Base-by-base conservation (phyloP, 257 asterid genomes). In the Lycium ferocissimum region DNA sequence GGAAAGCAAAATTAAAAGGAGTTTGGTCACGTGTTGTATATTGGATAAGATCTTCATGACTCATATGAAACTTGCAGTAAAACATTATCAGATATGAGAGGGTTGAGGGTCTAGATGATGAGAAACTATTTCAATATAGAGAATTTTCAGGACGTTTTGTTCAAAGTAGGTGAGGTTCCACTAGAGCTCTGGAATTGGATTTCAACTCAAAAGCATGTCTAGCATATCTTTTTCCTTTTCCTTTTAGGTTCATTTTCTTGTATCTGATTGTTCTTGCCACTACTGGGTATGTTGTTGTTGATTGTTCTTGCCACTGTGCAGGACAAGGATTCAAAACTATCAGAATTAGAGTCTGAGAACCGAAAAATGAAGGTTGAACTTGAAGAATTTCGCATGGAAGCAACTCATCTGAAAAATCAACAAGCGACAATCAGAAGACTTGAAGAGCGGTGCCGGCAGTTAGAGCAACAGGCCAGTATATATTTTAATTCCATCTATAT, bases 301-400 rank as follows among this genome's bases (percentile, higher is more conserved):
- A 26, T 83, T 43, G 37, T 53, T 70, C 80, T 54, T 54, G 51
- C 78, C 83, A 15, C 58, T 84, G 59, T 84, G 85, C 92, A 97
- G 99, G 99, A 97, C 78, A 97, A 97, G 87, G 98, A 97, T 89
- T 89, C 92, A 73, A 97, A 90, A 86, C 84, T 95, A 85, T 92
- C 95, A 81, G 99, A 97, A 86, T 85, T 97, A 85, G 99, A 97
- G 90, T 94, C 96, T 84, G 99, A 92, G 89, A 95, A 94, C 90
- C 93, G 98, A 87, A 97, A 95, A 89, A 97, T 97, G 98, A 97
- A 94, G 92, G 95, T 94, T 89, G 99, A 97, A 89, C 99, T 97
- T 84, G 99, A 97, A 89, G 98, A 97, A 86, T 97, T 91, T 88
- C 95, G 98, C 73, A 92, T 98, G 8, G 99, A 97, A 89, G 95